Evolutionary conservation across 2,329 filamentous ascomycete species (phyloP).

Genomic region (Colletotrichum sojae): DNA sequence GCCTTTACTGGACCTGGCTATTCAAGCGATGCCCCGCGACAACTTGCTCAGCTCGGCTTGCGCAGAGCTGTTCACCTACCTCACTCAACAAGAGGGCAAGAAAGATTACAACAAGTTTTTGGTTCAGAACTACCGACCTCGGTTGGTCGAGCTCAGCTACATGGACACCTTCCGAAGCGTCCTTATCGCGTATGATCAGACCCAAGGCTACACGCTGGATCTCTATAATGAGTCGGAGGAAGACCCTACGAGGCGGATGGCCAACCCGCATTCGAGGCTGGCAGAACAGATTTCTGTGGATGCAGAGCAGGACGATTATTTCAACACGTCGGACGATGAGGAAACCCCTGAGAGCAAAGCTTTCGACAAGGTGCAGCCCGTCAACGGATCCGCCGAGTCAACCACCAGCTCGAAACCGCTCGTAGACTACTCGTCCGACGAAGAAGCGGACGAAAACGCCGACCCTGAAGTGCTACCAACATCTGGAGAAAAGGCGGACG

Average conservation of each 20-base stretch:
- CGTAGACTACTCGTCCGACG: constrained; percentile 94
- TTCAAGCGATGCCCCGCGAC: constrained; percentile 89
- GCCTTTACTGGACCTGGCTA: constrained; percentile 86
- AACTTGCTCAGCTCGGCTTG: constrained; percentile 95
- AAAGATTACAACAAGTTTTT: constrained; percentile 88
- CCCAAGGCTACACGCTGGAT: constrained; percentile 78
- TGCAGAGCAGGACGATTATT: constrained; percentile 91
- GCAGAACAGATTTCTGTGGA: constrained; percentile 83
- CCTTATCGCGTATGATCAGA: constrained; percentile 83
- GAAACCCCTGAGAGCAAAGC: constrained; percentile 51
- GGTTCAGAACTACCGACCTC: constrained; percentile 86
- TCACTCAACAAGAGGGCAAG: constrained; percentile 81
- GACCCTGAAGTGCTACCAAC: constrained; percentile 64
- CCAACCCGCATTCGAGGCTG: constrained; percentile 66
- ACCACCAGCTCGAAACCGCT: constrained; percentile 78
- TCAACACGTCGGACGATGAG: constrained; percentile 84
- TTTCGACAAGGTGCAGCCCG: constrained; percentile 52
- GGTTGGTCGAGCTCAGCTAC: constrained; percentile 81
- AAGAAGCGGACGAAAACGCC: constrained; percentile 75
- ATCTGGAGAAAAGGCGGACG: constrained; percentile 38
- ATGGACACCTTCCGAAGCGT: constrained; percentile 87
- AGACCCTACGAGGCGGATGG: constrained; percentile 61
- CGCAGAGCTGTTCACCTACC: constrained; percentile 92
- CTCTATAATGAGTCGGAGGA: constrained; percentile 82
- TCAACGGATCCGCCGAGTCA: constrained; percentile 69